Evolutionary conservation across 345 rosid species (phyloP).

Genomic region (Capsella bursapastoris): DNA sequence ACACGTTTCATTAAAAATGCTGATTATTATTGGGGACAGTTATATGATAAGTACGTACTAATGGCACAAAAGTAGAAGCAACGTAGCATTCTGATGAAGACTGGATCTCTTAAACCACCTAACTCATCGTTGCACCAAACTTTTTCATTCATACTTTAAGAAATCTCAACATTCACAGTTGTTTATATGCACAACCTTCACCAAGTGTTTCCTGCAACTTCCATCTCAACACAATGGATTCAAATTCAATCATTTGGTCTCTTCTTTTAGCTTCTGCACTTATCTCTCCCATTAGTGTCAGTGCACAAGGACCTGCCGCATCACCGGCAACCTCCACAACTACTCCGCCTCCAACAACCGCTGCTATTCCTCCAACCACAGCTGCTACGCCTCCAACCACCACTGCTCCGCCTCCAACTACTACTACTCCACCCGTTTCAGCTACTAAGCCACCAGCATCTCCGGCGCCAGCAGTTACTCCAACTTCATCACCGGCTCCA

Average conservation of each 20-base stretch:
- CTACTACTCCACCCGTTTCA: slow-evolving; percentile 9
- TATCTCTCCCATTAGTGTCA: slow-evolving; percentile 46
- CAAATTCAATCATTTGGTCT: slow-evolving; percentile 39
- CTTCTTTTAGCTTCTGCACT: slow-evolving; percentile 47
- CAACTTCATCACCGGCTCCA: slow-evolving; percentile 61
- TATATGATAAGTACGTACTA: slow-evolving; percentile 22
- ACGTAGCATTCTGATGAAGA: slow-evolving; percentile 57
- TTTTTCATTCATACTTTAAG: slow-evolving; percentile 26
- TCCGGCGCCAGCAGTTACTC: slow-evolving; percentile 56
- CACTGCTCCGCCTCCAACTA: slow-evolving; percentile 47
- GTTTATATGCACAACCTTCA: slow-evolving; percentile 38
- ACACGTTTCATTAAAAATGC: background rate
- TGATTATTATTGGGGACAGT: slow-evolving; percentile 7
- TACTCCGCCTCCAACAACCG: slow-evolving; percentile 46
- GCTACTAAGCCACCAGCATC: slow-evolving; percentile 52
- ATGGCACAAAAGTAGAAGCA: slow-evolving; percentile 48
- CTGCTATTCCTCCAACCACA: slow-evolving; percentile 42
- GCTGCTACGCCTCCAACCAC: slow-evolving; percentile 46
- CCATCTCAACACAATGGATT: slow-evolving; percentile 57
- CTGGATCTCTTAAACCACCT: slow-evolving; percentile 55
- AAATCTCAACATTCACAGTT: slow-evolving; percentile 4
- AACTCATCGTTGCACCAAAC: slow-evolving; percentile 58
- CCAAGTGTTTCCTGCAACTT: slow-evolving; percentile 28
- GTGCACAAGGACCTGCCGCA: slow-evolving; percentile 76
- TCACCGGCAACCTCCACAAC: slow-evolving; percentile 64